Conservation (phyloP, 805 yeast species). For the Saccharomycodes ludwigii region DNA sequence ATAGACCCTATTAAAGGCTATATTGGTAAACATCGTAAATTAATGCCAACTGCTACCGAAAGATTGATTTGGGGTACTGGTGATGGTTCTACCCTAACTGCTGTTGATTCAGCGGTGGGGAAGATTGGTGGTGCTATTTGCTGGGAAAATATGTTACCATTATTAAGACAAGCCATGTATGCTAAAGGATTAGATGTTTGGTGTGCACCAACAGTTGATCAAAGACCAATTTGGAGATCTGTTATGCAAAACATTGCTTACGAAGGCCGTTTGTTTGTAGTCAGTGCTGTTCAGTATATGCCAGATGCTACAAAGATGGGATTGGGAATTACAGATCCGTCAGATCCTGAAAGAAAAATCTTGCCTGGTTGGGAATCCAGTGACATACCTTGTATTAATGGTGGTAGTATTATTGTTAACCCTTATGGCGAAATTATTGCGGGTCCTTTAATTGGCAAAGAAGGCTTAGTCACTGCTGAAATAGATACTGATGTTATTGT, state of each 20-base stretch:
- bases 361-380: slow-evolving; percentile 21
- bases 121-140: slow-evolving; percentile 35
- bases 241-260: slow-evolving; percentile 30
- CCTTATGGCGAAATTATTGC: slow-evolving; percentile 33
- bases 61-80: slow-evolving; percentile 35
- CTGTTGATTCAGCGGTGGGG: slow-evolving; percentile 25
- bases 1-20: slow-evolving; percentile 19
- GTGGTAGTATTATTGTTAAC: slow-evolving; percentile 28
- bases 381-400: slow-evolving; percentile 25
- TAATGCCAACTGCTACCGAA: slow-evolving; percentile 34
- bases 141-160: slow-evolving; percentile 35
- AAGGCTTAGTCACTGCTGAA: slow-evolving; percentile 29
- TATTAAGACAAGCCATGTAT: slow-evolving; percentile 29
- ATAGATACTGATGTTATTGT: slow-evolving; percentile 27
- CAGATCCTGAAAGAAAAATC: slow-evolving; percentile 14
- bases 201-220: slow-evolving; percentile 35
- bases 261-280: slow-evolving; percentile 29
- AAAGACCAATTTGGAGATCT: slow-evolving; percentile 31
- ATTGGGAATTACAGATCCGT: slow-evolving; percentile 11
- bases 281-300: slow-evolving; percentile 30
- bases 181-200: slow-evolving; percentile 31
- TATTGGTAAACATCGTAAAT: slow-evolving; percentile 30
- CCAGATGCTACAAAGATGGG: slow-evolving; percentile 20
- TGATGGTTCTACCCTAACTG: slow-evolving; percentile 33
- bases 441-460: slow-evolving; percentile 30